These are phyloP conservation scores for Otatea glauca DNA, from an alignment of 176 grass and related monocot genomes.

Conservation along the genomic window DNA sequence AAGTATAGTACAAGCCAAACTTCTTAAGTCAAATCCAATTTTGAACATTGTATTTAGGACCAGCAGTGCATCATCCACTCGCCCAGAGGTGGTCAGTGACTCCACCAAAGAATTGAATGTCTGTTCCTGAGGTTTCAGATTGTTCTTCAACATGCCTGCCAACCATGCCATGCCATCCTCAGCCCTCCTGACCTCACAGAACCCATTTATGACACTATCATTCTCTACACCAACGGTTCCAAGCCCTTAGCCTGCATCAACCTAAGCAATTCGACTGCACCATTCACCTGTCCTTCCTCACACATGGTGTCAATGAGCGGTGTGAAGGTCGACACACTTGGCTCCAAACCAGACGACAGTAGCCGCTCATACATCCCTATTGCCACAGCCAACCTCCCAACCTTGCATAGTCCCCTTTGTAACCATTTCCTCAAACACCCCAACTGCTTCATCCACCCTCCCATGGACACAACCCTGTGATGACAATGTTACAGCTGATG, in stretches of 20 bases:
- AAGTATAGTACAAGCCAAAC: slow-evolving; percentile 48
- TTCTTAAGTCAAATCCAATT: slow-evolving; percentile 59
- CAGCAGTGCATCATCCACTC: slow-evolving; percentile 67
- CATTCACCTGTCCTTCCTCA: slow-evolving; percentile 56
- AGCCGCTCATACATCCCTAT: slow-evolving; percentile 48
- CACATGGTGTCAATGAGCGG: slow-evolving; percentile 67
- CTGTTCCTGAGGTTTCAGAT: slow-evolving; percentile 59
- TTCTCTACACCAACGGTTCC: slow-evolving; percentile 61
- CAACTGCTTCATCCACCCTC: slow-evolving; percentile 56
- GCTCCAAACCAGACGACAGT: slow-evolving; percentile 62
- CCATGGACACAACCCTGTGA: slow-evolving; percentile 55
- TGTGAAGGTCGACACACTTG: slow-evolving; percentile 56
- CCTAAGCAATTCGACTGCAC: slow-evolving; percentile 67
- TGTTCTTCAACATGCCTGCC: slow-evolving; percentile 69
- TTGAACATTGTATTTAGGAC: slow-evolving; percentile 70
- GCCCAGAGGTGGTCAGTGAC: slow-evolving; percentile 45
- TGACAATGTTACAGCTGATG: slow-evolving; percentile 65
- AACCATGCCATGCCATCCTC: slow-evolving; percentile 83
- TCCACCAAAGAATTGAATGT: slow-evolving; percentile 59
- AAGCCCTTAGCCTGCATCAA: slow-evolving; percentile 69
- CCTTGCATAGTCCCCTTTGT: slow-evolving; percentile 72
- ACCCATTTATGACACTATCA: slow-evolving; percentile 64
- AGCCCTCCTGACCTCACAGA: slow-evolving; percentile 62
- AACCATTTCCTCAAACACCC: slow-evolving; percentile 67
- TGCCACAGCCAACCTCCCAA: slow-evolving; percentile 49